A percentile compares a stretch with the other conserved stretches of the same genome.
Conservation (phyloP, 306 rosid genomes). For the Sicyos baderoa region DNA sequence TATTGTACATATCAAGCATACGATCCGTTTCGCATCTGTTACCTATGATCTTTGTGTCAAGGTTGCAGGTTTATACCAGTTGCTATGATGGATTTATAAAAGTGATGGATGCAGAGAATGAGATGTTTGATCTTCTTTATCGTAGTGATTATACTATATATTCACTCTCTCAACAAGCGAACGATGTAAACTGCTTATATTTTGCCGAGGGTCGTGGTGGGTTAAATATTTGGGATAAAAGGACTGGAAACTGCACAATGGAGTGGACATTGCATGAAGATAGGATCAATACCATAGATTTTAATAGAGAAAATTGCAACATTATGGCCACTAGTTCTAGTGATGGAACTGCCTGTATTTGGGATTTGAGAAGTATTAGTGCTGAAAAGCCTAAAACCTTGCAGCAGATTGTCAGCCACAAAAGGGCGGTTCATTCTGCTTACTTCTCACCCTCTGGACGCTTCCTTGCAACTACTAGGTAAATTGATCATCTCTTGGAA, state of each 20-base stretch:
- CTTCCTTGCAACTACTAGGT: constrained; percentile 79
- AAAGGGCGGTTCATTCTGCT: constrained; percentile 69
- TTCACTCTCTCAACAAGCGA: constrained; percentile 46
- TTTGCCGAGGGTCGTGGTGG: constrained; percentile 62
- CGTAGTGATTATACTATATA: constrained; percentile 37
- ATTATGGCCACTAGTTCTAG: constrained; percentile 71
- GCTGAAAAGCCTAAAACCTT: constrained; percentile 37
- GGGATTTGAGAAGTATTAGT: constrained; percentile 68
- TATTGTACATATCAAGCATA: background rate
- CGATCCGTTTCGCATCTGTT: background rate
- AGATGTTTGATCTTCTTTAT: constrained; percentile 59
- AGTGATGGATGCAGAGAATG: constrained; percentile 80
- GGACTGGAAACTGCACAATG: constrained; percentile 43
- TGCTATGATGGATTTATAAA: constrained; percentile 68
- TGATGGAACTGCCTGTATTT: constrained; percentile 74
- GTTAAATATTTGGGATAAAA: constrained; percentile 55
- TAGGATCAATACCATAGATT: constrained; percentile 67
- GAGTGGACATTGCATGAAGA: constrained; percentile 52
- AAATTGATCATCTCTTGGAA: background rate
- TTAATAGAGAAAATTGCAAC: constrained; percentile 41
- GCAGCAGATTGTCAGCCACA: constrained; percentile 38
- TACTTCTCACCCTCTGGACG: constrained; percentile 84
- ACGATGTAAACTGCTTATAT: constrained; percentile 53
- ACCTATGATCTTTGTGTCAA: constrained; percentile 4
- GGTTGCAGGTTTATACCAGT: constrained; percentile 57